Evolutionary conservation across 345 rosid species (phyloP), one percentile per base, ranked within the genome.

Genomic region (Murraya paniculata): DNA sequence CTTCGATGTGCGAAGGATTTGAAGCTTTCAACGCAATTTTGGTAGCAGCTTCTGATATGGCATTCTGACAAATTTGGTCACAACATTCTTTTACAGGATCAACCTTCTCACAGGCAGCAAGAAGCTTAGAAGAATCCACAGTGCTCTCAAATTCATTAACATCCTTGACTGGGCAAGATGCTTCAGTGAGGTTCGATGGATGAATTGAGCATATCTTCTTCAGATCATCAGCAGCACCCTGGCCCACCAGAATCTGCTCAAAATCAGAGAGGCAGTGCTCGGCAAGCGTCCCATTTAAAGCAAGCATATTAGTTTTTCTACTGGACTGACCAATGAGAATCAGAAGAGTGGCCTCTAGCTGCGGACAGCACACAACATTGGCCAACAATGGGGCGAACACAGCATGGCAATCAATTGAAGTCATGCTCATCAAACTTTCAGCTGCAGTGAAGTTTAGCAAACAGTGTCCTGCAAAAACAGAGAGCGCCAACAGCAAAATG

Each of bases 51-150:
- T 96, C 98, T 4, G 81, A 69, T 85, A 96, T 94, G 9, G 99
- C 95, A 82, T 85, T 88, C 60, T 93, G 94, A 85, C 99, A 96
- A 78, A 76, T 80, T 74, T 90, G 88, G 33, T 89, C 91, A 21
- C 99, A 96, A 80, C 99, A 96, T 84, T 96, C 99, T 79, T 86
- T 94, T 66, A 96, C 97, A 0, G 97, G 97, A 86, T 96, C 91
- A 0, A 96, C 82, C 78, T 89, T 92, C 74, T 82, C 83, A 72
- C 99, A 96, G 45, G 93, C 93, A 68, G 87, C 66, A 72, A 94
- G 97, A 83, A 96, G 97, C 77, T 86, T 91, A 1, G 93, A 79
- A 28, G 93, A 75, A 80, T 96, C 90, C 75, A 91, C 95, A 0
- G 80, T 73, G 77, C 69, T 87, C 84, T 95, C 97, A 65, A 95